Conservation (phyloP, 768 basidiomycete species). For the Cantharellus cinnabarinus region DNA sequence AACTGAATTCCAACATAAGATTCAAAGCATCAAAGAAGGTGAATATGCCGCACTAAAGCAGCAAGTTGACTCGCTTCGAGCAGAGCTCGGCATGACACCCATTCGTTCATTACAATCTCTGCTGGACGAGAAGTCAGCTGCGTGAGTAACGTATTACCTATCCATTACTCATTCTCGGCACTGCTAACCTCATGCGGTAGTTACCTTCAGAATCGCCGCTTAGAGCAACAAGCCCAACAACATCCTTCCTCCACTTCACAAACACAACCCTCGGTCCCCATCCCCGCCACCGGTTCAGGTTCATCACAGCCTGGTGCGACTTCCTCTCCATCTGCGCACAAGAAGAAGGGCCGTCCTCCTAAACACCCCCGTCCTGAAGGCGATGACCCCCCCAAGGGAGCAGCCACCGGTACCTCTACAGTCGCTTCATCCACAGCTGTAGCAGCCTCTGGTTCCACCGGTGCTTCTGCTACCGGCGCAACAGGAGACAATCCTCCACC, state of each 20-base stretch:
- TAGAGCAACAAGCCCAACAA: not conserved
- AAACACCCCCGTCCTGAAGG: not conserved
- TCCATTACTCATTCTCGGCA: slow-evolving; percentile 1
- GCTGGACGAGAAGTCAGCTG: slow-evolving; percentile 44
- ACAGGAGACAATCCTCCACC: slow-evolving; percentile 17
- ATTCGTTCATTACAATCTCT: slow-evolving; percentile 51
- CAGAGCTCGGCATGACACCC: slow-evolving; percentile 56
- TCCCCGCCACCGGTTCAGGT: slow-evolving; percentile 1
- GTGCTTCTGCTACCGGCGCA: not conserved
- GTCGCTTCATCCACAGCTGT: no score
- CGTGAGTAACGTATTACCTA: slow-evolving; percentile 31
- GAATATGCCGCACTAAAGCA: slow-evolving; percentile 55
- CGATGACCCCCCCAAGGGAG: not conserved
- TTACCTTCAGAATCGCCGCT: not conserved
- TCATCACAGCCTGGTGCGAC: slow-evolving; percentile 17
- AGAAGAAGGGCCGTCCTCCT: slow-evolving; percentile 1
- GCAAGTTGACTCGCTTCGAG: slow-evolving; percentile 56
- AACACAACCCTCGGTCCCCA: slow-evolving; percentile 5
- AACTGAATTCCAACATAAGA: slow-evolving; percentile 43
- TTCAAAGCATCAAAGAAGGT: slow-evolving; percentile 44
- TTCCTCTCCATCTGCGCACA: slow-evolving; percentile 15
- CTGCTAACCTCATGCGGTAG: not conserved
- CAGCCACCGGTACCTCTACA: no score
- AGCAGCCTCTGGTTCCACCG: no score
- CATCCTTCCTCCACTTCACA: slow-evolving; percentile 4